Conservation (phyloP, 2,329 filamentous ascomycete species). For the Exophiala spinifera region DNA sequence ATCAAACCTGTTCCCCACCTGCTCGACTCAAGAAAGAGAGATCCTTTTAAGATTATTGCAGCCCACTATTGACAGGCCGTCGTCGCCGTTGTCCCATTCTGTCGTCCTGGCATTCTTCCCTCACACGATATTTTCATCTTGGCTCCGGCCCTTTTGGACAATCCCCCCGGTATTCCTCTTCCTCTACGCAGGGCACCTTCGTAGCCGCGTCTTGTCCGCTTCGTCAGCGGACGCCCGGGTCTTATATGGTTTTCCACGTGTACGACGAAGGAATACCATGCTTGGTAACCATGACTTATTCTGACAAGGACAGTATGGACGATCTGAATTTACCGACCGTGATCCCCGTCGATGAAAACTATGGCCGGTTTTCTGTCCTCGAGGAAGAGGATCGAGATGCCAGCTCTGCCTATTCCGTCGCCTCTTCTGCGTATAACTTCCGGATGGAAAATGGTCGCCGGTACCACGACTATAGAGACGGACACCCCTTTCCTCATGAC, state of each 20-base stretch:
- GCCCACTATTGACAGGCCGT: not conserved
- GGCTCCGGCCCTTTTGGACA: not conserved
- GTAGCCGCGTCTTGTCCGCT: not conserved
- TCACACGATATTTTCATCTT: not conserved
- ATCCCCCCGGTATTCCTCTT: not conserved
- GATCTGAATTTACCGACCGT: constrained; percentile 14
- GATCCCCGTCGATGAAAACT: constrained; percentile 23
- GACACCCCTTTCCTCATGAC: constrained; percentile 32
- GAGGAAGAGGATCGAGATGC: constrained; percentile 19
- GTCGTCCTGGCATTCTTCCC: not conserved
- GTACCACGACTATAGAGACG: constrained; percentile 35
- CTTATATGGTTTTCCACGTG: not conserved
- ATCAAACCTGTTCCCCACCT: not conserved
- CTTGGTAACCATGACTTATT: constrained; percentile 1
- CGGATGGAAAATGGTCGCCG: constrained; percentile 36
- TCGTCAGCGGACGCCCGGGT: too few relatives aligned
- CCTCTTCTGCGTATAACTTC: constrained; percentile 31
- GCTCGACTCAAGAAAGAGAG: not conserved
- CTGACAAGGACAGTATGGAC: constrained; percentile 22
- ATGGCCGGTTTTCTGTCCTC: constrained; percentile 9
- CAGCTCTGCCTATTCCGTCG: constrained; percentile 28
- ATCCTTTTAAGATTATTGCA: not conserved
- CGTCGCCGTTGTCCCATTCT: not conserved
- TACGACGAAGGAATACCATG: constrained; percentile 7
- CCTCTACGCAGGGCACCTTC: not conserved